These are phyloP conservation scores for Hanseniaspora opuntiae DNA, from an alignment of 805 yeast species.

Conservation along the genomic window DNA sequence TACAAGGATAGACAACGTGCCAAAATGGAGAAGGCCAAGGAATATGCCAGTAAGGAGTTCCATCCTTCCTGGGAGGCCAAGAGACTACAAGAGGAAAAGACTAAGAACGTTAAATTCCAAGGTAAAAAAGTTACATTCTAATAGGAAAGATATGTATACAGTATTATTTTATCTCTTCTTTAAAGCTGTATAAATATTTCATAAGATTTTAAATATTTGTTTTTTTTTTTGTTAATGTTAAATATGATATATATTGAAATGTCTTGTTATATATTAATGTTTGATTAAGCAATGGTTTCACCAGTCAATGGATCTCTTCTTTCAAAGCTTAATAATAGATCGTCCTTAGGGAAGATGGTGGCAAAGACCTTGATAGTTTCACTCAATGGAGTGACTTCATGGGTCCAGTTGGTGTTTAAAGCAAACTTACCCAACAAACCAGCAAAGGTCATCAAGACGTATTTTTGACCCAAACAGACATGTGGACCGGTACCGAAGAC, in stretches of 20 bases:
- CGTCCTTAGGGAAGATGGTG: constrained; percentile 95
- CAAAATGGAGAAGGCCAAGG: constrained; percentile 16
- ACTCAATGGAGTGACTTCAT: constrained; percentile 66
- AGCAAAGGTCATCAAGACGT: constrained; percentile 80
- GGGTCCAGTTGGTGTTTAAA: constrained; percentile 65
- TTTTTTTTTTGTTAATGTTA: neutral
- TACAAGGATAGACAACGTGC: constrained; percentile 26
- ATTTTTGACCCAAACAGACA: constrained; percentile 86
- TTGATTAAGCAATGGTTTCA: constrained; percentile 14
- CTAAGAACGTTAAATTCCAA: constrained; percentile 49
- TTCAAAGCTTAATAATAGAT: constrained; percentile 64
- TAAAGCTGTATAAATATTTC: neutral
- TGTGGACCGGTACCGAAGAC: constrained; percentile 97
- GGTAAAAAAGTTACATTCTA: constrained; percentile 74
- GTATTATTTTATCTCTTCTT: constrained; percentile 26
- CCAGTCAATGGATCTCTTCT: constrained; percentile 42
- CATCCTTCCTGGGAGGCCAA: constrained; percentile 99
- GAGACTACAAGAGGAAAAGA: constrained; percentile 53
- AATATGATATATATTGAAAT: neutral
- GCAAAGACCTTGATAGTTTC: constrained; percentile 95
- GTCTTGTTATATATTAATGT: neutral
- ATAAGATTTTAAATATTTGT: no score
- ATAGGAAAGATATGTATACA: no score
- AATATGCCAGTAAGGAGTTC: constrained; percentile 26
- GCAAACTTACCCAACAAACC: constrained; percentile 85